These are phyloP conservation scores for Gonium pectorale DNA, from an alignment of 139 green algal genomes.

Conservation along the genomic window DNA sequence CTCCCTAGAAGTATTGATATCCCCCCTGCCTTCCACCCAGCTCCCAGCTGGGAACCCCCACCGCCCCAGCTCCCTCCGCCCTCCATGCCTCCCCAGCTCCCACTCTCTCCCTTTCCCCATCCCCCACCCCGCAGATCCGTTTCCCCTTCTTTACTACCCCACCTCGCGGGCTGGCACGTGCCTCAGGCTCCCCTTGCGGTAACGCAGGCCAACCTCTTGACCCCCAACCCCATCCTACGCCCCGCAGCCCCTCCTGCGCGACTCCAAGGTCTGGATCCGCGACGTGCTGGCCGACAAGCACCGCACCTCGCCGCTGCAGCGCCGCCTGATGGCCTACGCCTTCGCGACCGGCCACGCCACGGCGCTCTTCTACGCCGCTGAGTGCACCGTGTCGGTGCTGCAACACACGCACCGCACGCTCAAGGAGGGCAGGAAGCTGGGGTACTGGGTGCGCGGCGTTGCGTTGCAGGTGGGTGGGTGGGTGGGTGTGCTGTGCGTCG, in stretches of 20 bases:
- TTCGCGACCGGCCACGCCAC: constrained; percentile 35
- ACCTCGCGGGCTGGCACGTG: too few relatives aligned
- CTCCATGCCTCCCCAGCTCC: too few relatives aligned
- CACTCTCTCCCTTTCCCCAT: too few relatives aligned
- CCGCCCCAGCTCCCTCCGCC: too few relatives aligned
- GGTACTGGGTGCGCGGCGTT: neutral
- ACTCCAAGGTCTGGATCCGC: constrained; percentile 45
- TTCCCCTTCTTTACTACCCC: too few relatives aligned
- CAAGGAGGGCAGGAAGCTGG: neutral
- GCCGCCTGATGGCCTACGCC: constrained; percentile 6
- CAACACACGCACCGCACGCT: neutral
- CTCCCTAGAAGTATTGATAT: too few relatives aligned
- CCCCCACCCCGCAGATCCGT: too few relatives aligned
- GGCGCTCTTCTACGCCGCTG: constrained; percentile 37
- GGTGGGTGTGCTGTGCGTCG: too few relatives aligned
- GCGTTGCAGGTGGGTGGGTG: constrained; percentile 11
- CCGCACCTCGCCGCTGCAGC: neutral
- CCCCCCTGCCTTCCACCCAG: too few relatives aligned
- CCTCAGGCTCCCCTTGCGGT: too few relatives aligned
- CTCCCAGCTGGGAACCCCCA: too few relatives aligned
- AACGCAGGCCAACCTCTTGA: neutral
- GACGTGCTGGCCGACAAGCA: constrained; percentile 42
- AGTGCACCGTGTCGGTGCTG: constrained; percentile 36
- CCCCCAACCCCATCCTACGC: neutral
- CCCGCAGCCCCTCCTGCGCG: constrained; percentile 45